phyloP scores from a whole-genome alignment of 495 filamentous ascomycete species.

The Peziza echinospora region DNA sequence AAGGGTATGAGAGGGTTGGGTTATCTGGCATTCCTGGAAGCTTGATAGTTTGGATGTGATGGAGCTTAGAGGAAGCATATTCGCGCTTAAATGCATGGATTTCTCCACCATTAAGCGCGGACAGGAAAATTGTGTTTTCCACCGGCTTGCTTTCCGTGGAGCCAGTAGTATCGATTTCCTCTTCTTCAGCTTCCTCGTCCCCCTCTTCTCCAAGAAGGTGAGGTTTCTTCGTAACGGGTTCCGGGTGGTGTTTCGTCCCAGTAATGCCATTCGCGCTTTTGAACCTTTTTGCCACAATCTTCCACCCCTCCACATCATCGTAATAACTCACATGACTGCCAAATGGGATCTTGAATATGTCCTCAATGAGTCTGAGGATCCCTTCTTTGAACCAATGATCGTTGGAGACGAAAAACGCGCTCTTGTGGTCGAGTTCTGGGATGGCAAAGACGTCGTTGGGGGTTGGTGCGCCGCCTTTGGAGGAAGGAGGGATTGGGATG shows the following conservation, averaged over 20 bases:
- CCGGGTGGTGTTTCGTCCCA: constrained; percentile 2
- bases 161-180: no score
- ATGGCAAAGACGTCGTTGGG: constrained; percentile 14
- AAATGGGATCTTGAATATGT: constrained; percentile 8
- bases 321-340: constrained; percentile 7
- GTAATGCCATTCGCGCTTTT: constrained; percentile 11
- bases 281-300: constrained; percentile 1
- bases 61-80: constrained; percentile 1
- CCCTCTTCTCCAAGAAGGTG: no score
- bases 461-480: neutral
- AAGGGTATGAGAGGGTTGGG: constrained; percentile 2
- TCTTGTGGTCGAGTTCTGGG: constrained; percentile 6
- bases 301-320: constrained; percentile 5
- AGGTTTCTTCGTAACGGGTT: no score
- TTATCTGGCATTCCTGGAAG: constrained; percentile 10
- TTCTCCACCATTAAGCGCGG: constrained; percentile 3
- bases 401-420: constrained; percentile 12
- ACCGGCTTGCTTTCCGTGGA: no score
- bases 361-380: constrained; percentile 1
- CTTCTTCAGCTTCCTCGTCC: no score
- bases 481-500: neutral
- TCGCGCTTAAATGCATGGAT: constrained; percentile 9
- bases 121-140: constrained; percentile 8
- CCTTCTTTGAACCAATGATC: constrained; percentile 7
- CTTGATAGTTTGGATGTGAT: constrained; percentile 7